These are phyloP conservation scores for Annulohypoxylon truncatum DNA, from an alignment of 2,329 filamentous ascomycete genomes.

Conservation along the genomic window DNA sequence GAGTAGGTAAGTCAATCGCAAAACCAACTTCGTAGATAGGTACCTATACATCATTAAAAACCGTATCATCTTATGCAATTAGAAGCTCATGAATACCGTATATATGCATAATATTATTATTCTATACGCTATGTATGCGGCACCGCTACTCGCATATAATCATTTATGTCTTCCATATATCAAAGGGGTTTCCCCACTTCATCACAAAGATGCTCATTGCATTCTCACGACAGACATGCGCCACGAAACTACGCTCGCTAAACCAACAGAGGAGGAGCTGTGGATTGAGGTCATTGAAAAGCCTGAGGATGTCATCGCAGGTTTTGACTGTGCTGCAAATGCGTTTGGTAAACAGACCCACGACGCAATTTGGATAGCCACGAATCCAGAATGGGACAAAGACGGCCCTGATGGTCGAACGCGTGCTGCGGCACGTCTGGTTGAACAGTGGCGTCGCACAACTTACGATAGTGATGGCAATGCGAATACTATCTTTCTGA, in stretches of 20 bases:
- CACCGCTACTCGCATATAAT: background rate
- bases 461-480: slow-evolving; percentile 57
- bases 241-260: background rate
- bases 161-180: background rate
- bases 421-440: slow-evolving; percentile 53
- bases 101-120: background rate
- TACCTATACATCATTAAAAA: no score
- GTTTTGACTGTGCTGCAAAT: slow-evolving; percentile 50
- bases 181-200: slow-evolving; percentile 16
- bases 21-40: no score
- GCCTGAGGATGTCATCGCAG: slow-evolving; percentile 40
- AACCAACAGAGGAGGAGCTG: slow-evolving; percentile 15
- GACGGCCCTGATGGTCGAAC: slow-evolving; percentile 53
- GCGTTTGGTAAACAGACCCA: slow-evolving; percentile 63
- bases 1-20: no score
- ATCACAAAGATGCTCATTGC: background rate
- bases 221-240: slow-evolving; percentile 7
- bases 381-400: slow-evolving; percentile 68
- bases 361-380: slow-evolving; percentile 63
- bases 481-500: slow-evolving; percentile 64
- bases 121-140: background rate
- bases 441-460: slow-evolving; percentile 55
- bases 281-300: slow-evolving; percentile 43
- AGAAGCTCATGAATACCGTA: no score
- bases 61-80: no score